Evolutionary conservation across 345 rosid species (phyloP).

Genomic region (Fremontodendron californicum): DNA sequence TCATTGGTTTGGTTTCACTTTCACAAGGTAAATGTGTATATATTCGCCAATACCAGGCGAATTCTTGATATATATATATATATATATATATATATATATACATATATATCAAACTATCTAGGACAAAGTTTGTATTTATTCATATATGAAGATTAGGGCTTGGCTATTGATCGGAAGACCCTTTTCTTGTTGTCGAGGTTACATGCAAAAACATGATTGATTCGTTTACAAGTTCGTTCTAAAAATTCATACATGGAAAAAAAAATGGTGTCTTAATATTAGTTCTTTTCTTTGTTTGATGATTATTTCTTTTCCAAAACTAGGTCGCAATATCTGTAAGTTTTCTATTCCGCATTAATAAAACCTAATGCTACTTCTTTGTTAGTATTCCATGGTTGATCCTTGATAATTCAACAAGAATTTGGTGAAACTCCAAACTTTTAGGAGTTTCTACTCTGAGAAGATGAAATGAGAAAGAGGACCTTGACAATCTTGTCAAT

Average conservation of each 20-base stretch:
- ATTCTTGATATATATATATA: too few species aligned
- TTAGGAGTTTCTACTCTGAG: too few species aligned
- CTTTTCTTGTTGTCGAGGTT: neutral
- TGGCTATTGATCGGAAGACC: neutral
- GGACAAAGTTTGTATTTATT: neutral
- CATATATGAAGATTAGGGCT: neutral
- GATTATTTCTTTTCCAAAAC: neutral
- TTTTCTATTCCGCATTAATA: too few species aligned
- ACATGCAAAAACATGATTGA: neutral
- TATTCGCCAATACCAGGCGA: neutral
- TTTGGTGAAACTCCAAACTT: too few species aligned
- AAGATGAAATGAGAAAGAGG: too few species aligned
- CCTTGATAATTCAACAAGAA: too few species aligned
- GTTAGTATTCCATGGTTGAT: too few species aligned
- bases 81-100: too few species aligned
- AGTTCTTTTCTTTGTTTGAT: neutral
- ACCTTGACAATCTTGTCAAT: too few species aligned
- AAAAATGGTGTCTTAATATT: neutral
- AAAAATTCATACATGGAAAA: neutral
- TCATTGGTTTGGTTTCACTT: neutral
- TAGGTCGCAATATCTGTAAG: neutral
- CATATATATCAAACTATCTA: neutral
- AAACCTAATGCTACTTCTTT: too few species aligned
- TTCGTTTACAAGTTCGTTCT: neutral
- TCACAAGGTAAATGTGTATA: neutral